These are phyloP conservation scores for Dictyostelium intermedium DNA, from an alignment of 78 protist genomes.

Conservation along the genomic window DNA sequence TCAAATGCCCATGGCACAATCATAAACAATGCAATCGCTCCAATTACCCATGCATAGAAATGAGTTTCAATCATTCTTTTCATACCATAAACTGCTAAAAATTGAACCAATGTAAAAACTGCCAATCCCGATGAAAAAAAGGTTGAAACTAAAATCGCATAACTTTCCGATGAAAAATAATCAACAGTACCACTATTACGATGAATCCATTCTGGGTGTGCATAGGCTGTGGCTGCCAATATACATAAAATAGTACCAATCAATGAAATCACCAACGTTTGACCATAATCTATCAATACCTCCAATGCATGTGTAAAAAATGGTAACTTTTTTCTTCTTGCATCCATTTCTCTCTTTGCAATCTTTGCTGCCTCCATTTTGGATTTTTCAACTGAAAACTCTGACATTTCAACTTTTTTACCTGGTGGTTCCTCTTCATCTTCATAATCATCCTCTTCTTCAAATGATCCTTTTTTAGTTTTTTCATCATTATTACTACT, in stretches of 20 bases:
- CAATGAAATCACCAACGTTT: neutral
- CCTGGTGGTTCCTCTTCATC: neutral
- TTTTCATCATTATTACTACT: neutral
- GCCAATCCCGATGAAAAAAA: conserved; percentile 52
- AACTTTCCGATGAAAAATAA: neutral
- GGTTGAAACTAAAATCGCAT: conserved; percentile 9
- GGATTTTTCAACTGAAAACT: neutral
- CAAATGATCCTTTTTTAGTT: neutral
- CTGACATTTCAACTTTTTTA: neutral
- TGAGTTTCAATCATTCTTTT: conserved; percentile 66
- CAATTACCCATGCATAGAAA: conserved; percentile 35
- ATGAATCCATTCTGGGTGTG: conserved; percentile 11
- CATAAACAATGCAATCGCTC: conserved; percentile 41
- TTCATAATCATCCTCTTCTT: neutral
- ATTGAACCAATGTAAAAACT: conserved; percentile 51
- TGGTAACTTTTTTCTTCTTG: conserved; percentile 2
- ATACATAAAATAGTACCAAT: conserved; percentile 30
- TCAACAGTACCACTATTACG: conserved; percentile 22
- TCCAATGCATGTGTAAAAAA: neutral
- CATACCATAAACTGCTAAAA: conserved; percentile 49
- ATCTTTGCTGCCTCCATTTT: neutral
- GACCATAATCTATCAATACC: conserved; percentile 6
- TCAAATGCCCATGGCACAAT: conserved; percentile 53
- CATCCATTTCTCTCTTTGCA: conserved; percentile 12
- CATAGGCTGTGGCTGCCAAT: neutral